phyloP scores from a whole-genome alignment of 1,284 basidiomycete species.

The Volvariella volvacea region DNA sequence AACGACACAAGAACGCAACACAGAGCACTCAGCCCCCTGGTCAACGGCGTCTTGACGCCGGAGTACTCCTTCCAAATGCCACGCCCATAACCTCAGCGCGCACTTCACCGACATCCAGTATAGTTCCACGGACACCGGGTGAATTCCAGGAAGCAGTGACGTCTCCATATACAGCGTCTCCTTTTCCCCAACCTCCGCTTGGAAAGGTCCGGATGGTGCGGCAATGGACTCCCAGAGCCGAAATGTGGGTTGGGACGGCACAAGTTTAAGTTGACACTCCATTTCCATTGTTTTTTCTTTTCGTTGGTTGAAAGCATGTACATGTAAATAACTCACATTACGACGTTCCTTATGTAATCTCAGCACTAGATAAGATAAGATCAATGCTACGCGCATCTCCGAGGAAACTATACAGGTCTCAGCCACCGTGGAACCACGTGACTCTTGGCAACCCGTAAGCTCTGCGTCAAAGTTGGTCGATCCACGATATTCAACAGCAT shows the following conservation, averaged over 20 bases:
- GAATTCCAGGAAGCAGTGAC: constrained; percentile 19
- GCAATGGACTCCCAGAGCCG: constrained; percentile 34
- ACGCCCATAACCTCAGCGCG: constrained; percentile 33
- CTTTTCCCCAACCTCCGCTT: constrained; percentile 15
- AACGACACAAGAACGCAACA: constrained; percentile 26
- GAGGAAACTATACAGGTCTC: constrained; percentile 24
- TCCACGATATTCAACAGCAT: constrained; percentile 1
- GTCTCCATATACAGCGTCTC: constrained; percentile 17
- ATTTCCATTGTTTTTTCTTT: constrained; percentile 15
- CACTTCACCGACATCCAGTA: constrained; percentile 38
- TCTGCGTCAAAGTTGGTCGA: constrained; percentile 6
- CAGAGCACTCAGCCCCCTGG: constrained; percentile 12
- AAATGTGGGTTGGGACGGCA: constrained; percentile 27
- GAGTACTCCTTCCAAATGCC: constrained; percentile 16
- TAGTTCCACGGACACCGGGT: constrained; percentile 26
- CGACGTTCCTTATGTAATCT: too few relatives aligned
- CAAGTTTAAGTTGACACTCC: constrained; percentile 20
- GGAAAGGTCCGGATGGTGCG: constrained; percentile 44
- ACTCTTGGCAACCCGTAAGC: constrained; percentile 7
- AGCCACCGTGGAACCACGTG: constrained; percentile 28
- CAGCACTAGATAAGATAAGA: too few relatives aligned
- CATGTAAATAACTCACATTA: not conserved
- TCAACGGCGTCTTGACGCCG: constrained; percentile 19
- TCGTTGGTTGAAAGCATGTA: constrained; percentile 8
- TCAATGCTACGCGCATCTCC: too few relatives aligned